Conservation (phyloP, 257 asterid species). For the Voacanga thouarsii region DNA sequence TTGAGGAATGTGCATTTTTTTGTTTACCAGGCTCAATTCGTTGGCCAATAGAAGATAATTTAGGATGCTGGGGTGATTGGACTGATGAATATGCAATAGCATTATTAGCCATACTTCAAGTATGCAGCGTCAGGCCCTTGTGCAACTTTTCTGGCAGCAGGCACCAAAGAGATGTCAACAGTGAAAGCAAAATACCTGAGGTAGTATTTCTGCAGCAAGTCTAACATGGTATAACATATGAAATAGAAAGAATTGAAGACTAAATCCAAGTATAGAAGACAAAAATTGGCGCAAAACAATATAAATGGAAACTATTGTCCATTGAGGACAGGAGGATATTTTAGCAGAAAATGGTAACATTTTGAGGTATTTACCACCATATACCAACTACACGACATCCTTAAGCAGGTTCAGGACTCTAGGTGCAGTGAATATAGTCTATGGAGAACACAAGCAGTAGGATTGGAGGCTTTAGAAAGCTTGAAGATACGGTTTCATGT, state of each 20-base stretch:
- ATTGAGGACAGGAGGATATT: neutral
- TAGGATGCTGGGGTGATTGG: conserved; percentile 69
- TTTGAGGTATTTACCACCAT: neutral
- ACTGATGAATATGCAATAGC: conserved; percentile 68
- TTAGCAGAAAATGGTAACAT: neutral
- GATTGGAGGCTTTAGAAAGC: neutral
- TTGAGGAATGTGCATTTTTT: conserved; percentile 38
- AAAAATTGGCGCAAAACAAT: neutral
- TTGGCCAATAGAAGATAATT: conserved; percentile 35
- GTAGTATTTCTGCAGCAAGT: conserved; percentile 18
- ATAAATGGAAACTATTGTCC: neutral
- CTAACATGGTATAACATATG: neutral
- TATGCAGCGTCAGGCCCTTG: conserved; percentile 24
- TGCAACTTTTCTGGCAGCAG: conserved; percentile 11
- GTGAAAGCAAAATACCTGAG: conserved; percentile 18
- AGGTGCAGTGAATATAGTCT: neutral
- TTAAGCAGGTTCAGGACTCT: neutral
- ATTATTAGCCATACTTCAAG: conserved; percentile 54
- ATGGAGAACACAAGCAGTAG: neutral
- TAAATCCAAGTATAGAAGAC: neutral
- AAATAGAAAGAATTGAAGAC: neutral
- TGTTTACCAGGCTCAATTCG: conserved; percentile 40
- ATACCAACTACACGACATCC: neutral
- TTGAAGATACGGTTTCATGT: neutral
- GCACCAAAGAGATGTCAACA: conserved; percentile 23